Base-by-base conservation (phyloP, 139 green algal genomes). In the Chlamydomonas schloesseri region DNA sequence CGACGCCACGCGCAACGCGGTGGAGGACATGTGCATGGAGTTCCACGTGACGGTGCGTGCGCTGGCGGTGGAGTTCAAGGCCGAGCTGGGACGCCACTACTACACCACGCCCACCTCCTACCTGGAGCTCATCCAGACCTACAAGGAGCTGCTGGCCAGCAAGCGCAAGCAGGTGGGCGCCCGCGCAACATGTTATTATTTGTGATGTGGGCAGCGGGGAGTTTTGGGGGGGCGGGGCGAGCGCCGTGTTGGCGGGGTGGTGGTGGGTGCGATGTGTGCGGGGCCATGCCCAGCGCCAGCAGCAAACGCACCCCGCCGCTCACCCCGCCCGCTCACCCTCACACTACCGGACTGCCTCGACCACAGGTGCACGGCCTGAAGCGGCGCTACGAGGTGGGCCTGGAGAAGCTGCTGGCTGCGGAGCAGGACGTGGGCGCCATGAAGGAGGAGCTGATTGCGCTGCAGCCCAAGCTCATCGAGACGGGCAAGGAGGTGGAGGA, bases 101-200 rank as follows among this genome's bases (percentile, higher is more conserved):
- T 96, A 96, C 88, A 87, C 90, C 37, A 96, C 93, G 42, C 92
- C 93, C 62, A 95, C 93, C 69, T 90, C 74, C n/a, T 96, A 96
- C 87, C 92, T 96, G 84, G 92, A 96, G 91, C 93, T 96, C 69
- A 93, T 96, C 57, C 79, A 89, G 81, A 92, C 91, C 1, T 96
- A 91, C 90, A 93, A 94, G 90, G 86, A 88, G 68, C 88, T 96
- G 71, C 90, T 94, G 3, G 88, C 36, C 26, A 71, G 73, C 55
- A 96, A 95, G 88, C 88, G 88, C 28, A 81, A 85, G 42, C 80
- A 77, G 60, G 82, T 89, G 71, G 24, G 84, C 21, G 4, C n/a
- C n/a, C n/a, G n/a, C n/a, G n/a, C n/a, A n/a, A n/a, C n/a, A n/a
- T n/a, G n/a, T n/a, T n/a, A n/a, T n/a, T n/a, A n/a, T n/a, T n/a